Evolutionary conservation across 1,284 basidiomycete species (phyloP).

Genomic region (Moniliophthora roreri): DNA sequence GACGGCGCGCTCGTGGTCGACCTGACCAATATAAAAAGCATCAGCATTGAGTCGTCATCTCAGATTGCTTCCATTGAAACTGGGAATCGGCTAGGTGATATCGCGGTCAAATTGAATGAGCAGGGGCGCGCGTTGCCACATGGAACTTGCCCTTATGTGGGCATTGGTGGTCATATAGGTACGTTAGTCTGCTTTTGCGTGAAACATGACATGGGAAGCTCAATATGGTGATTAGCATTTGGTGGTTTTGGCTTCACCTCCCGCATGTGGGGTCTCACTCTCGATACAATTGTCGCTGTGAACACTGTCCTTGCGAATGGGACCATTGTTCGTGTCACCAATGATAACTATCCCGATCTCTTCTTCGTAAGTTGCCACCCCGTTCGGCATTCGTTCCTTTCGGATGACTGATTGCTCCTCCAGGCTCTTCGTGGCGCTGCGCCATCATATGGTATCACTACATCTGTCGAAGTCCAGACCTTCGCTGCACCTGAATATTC

Average conservation of each 20-base stretch:
- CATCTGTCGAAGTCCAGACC: conserved; percentile 28
- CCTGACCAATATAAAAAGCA: conserved; percentile 21
- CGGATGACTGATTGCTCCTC: neutral
- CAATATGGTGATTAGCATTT: too few relatives aligned
- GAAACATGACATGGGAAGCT: too few relatives aligned
- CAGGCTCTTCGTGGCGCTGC: conserved; percentile 34
- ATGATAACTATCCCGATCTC: conserved; percentile 28
- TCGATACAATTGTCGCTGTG: conserved; percentile 30
- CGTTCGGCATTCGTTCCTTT: neutral
- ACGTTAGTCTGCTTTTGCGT: neutral
- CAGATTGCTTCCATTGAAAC: conserved; percentile 19
- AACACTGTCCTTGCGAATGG: conserved; percentile 35
- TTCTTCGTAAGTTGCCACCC: conserved; percentile 26
- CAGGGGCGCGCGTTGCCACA: conserved; percentile 29
- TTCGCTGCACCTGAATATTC: conserved; percentile 24
- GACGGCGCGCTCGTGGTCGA: conserved; percentile 26
- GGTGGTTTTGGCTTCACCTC: conserved; percentile 31
- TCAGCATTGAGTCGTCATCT: conserved; percentile 17
- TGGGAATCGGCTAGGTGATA: conserved; percentile 26
- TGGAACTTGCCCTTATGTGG: conserved; percentile 29
- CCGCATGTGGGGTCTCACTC: conserved; percentile 29
- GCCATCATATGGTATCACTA: conserved; percentile 32
- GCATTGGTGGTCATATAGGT: conserved; percentile 25
- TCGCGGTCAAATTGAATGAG: conserved; percentile 25
- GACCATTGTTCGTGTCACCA: conserved; percentile 27